These are phyloP conservation scores for Tylopilus sp. DNA, from an alignment of 1,284 basidiomycete species.

Conservation along the genomic window DNA sequence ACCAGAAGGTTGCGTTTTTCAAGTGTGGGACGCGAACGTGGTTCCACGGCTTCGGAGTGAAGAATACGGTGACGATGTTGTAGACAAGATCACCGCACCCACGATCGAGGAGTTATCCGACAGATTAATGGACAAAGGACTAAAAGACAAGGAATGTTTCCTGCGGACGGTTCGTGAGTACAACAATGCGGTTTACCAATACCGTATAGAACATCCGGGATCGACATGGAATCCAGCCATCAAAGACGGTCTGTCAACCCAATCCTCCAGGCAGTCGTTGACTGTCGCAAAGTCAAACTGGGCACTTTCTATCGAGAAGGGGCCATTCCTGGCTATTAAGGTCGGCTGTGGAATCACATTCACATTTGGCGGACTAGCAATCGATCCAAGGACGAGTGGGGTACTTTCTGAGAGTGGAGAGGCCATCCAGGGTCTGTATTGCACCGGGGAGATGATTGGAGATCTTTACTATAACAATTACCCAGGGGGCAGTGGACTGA, in stretches of 20 bases:
- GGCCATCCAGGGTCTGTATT: constrained; percentile 55
- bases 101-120: constrained; percentile 52
- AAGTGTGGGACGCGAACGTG: constrained; percentile 56
- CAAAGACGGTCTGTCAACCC: constrained; percentile 59
- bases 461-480: constrained; percentile 63
- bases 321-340: constrained; percentile 63
- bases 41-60: constrained; percentile 50
- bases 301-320: constrained; percentile 52
- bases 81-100: constrained; percentile 51
- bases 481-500: constrained; percentile 67
- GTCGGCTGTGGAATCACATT: constrained; percentile 69
- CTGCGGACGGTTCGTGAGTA: constrained; percentile 48
- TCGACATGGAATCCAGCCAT: constrained; percentile 57
- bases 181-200: constrained; percentile 48
- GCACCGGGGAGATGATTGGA: constrained; percentile 66
- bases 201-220: constrained; percentile 38
- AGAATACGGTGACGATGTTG: constrained; percentile 62
- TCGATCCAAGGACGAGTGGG: constrained; percentile 52
- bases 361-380: constrained; percentile 65
- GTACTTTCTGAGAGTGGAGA: constrained; percentile 46
- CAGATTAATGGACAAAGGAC: constrained; percentile 45
- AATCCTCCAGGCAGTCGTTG: constrained; percentile 37
- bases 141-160: constrained; percentile 45
- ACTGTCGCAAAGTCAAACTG: constrained; percentile 54
- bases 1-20: constrained; percentile 58